Base-by-base conservation (phyloP, 768 basidiomycete species). In the Phaeotremella skinneri region DNA sequence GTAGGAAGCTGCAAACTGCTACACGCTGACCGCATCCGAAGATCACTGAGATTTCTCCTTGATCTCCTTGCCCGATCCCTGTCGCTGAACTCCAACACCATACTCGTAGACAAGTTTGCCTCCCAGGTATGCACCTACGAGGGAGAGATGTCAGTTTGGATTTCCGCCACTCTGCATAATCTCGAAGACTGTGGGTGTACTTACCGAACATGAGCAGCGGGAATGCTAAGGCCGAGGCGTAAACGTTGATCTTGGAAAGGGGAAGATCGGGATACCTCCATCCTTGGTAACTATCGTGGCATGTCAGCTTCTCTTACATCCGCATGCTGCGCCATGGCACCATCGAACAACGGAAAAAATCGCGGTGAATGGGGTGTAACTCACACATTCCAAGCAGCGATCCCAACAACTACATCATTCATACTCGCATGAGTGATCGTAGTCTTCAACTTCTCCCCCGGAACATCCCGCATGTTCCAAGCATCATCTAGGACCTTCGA, bases 101-200 rank as follows among this genome's bases (percentile, higher is more conserved):
- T 76, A 72, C 56, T 76, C 68, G 59, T 76, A 78, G 0, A 76
- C 77, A 23, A 76, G 54, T 48, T 48, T 53, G 21, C 69, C 76
- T 27, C 74, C 74, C 32, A 77, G 66, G 59, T 66, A 69, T 0
- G 74, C 72, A 21, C 69, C 64, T 64, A 48, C 2, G 26, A 25
- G 20, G 2, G 26, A 48, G 52, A n/a, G 23, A 25, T n/a, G 26
- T 6, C 42, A 41, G 20, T n/a, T n/a, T n/a, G n/a, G 23, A 42
- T 45, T 32, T 26, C 41, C 2, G 56, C 3, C 23, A 13, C 30
- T 57, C 27, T 34, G 30, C 2, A 39, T 7, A 4, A 47, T 29
- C 39, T 39, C 51, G 7, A 14, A n/a, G 42, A 21, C 2, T 30
- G 48, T 21, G 9, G 48, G 41, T 23, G 4, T 13, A 56, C 66